These are phyloP conservation scores for Zygosaccharomyces siamensis DNA, from an alignment of 805 yeast genomes.

Conservation along the genomic window DNA sequence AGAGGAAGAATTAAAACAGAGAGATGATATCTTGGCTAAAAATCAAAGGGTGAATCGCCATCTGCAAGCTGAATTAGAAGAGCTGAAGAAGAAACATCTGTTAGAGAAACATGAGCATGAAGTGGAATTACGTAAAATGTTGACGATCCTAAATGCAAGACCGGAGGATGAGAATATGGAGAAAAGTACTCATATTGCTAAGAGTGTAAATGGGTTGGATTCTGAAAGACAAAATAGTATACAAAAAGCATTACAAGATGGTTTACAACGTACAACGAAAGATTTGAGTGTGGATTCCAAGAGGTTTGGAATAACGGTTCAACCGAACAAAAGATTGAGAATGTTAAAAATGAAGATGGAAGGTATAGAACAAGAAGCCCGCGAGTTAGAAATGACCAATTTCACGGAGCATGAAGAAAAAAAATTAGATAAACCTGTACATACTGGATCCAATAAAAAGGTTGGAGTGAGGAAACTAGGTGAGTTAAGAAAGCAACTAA, in stretches of 20 bases:
- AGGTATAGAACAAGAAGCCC: conserved; percentile 74
- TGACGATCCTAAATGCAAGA: conserved; percentile 55
- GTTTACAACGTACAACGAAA: conserved; percentile 37
- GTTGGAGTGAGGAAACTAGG: conserved; percentile 55
- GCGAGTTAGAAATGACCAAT: conserved; percentile 81
- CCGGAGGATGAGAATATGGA: conserved; percentile 20
- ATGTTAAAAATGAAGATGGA: conserved; percentile 81
- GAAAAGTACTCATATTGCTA: neutral
- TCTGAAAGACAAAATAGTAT: conserved; percentile 28
- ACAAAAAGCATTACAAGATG: conserved; percentile 33
- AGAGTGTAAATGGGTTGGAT: conserved; percentile 21
- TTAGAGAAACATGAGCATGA: conserved; percentile 72
- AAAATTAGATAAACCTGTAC: conserved; percentile 20
- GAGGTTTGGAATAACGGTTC: conserved; percentile 43
- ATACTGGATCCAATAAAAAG: conserved; percentile 40
- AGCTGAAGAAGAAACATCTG: conserved; percentile 52
- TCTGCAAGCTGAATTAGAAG: conserved; percentile 62
- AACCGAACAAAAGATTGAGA: conserved; percentile 72
- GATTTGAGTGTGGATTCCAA: conserved; percentile 39
- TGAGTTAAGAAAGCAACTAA: conserved; percentile 51
- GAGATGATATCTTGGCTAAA: conserved; percentile 57
- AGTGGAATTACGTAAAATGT: conserved; percentile 67
- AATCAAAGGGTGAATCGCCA: conserved; percentile 61
- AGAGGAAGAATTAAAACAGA: conserved; percentile 62
- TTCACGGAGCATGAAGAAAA: conserved; percentile 48